Evolutionary conservation across 2,329 filamentous ascomycete species (phyloP).

Genomic region (Diaporthe citri): DNA sequence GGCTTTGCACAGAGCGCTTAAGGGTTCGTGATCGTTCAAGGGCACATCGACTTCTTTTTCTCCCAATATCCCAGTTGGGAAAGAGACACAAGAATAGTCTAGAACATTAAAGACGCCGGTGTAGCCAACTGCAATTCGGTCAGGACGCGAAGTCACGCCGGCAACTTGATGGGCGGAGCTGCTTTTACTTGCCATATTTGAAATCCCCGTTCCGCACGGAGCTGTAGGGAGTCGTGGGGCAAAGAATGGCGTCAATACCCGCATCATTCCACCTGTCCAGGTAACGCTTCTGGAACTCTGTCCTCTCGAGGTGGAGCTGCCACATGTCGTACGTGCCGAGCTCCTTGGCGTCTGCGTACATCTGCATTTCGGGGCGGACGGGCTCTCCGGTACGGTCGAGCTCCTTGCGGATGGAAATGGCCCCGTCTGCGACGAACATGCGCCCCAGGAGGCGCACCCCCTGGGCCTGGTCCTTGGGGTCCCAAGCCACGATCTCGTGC

Average conservation of each 20-base stretch:
- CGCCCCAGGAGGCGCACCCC: conserved; percentile 54
- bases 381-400: conserved; percentile 59
- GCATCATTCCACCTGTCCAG: conserved; percentile 54
- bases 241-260: conserved; percentile 72
- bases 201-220: conserved; percentile 58
- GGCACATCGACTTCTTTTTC: conserved; percentile 55
- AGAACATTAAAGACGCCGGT: conserved; percentile 64
- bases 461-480: conserved; percentile 55
- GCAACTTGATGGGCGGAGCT: background rate
- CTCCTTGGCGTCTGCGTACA: conserved; percentile 51
- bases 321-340: conserved; percentile 60
- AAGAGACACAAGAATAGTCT: conserved; percentile 62
- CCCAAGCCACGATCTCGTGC: conserved; percentile 67
- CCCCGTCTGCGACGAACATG: conserved; percentile 65
- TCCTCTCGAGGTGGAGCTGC: conserved; percentile 60
- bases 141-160: background rate
- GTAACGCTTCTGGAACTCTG: conserved; percentile 59
- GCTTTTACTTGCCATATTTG: conserved; percentile 53
- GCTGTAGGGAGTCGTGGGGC: conserved; percentile 64
- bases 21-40: conserved; percentile 48
- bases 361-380: conserved; percentile 53
- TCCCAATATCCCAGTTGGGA: conserved; percentile 57
- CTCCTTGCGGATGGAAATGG: conserved; percentile 53
- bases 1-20: conserved; percentile 53
- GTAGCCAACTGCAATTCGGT: conserved; percentile 54